phyloP scores from a whole-genome alignment of 495 filamentous ascomycete genomes.

The Neurospora sp. region DNA sequence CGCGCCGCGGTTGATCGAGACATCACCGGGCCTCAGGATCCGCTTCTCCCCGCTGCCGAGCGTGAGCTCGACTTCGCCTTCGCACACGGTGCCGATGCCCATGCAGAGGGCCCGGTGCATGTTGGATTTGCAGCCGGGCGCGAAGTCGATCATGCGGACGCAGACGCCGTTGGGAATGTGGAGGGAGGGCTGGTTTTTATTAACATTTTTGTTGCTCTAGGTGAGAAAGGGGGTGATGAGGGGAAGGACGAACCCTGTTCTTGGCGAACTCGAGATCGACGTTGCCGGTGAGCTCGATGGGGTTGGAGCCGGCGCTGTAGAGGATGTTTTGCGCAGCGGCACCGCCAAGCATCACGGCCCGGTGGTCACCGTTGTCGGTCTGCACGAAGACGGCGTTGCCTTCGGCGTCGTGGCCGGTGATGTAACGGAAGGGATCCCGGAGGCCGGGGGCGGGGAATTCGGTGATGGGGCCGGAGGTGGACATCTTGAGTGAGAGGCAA shows the following conservation, averaged over 20 bases:
- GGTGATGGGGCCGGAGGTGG: neutral
- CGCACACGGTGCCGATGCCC: conserved; percentile 52
- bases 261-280: neutral
- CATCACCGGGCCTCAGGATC: conserved; percentile 38
- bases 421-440: neutral
- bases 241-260: neutral
- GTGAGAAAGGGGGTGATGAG: neutral
- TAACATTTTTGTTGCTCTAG: neutral
- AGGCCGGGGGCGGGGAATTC: neutral
- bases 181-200: neutral
- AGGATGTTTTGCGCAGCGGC: neutral
- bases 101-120: conserved; percentile 50
- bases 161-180: neutral
- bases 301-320: neutral
- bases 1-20: conserved; percentile 46
- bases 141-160: neutral
- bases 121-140: conserved; percentile 9
- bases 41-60: conserved; percentile 42
- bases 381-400: neutral
- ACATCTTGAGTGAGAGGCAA: neutral
- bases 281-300: neutral
- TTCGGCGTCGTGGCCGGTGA: neutral
- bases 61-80: conserved; percentile 42
- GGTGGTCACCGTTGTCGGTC: neutral
- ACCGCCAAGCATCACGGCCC: neutral